phyloP scores from a whole-genome alignment of 148 eudicot genomes.

The Chenopodium suecicum region DNA sequence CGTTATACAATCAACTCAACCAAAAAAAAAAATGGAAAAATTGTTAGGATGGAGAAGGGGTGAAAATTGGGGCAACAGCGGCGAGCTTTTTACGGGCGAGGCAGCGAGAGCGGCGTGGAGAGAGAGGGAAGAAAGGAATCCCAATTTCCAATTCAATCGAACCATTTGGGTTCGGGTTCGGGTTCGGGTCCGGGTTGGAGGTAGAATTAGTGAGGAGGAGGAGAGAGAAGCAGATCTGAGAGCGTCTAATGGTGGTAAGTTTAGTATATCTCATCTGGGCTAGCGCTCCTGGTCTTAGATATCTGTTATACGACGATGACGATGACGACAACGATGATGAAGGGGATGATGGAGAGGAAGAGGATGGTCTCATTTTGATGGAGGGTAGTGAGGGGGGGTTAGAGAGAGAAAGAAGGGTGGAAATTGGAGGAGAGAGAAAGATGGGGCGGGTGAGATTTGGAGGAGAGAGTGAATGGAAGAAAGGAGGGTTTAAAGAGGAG shows the following conservation, averaged over 20 bases:
- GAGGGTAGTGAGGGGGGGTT: neutral
- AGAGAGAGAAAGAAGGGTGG: neutral
- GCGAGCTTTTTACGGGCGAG: conserved; percentile 23
- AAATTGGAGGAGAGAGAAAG: neutral
- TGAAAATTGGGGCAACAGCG: conserved; percentile 22
- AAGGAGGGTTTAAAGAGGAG: neutral
- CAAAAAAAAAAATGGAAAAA: neutral
- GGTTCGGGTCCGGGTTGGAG: neutral
- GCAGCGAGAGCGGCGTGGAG: conserved; percentile 14
- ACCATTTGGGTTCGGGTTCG: neutral
- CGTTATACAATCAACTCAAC: neutral
- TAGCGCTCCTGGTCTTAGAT: conserved; percentile 25
- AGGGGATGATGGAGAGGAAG: neutral
- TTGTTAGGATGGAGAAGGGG: conserved; percentile 4
- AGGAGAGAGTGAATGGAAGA: neutral
- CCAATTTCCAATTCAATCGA: neutral
- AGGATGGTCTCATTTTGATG: neutral
- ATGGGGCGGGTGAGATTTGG: neutral
- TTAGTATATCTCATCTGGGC: conserved; percentile 25
- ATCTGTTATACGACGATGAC: conserved; percentile 6
- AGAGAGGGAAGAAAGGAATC: conserved; percentile 15
- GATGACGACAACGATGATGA: neutral
- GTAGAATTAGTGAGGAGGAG: neutral
- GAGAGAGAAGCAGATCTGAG: conserved; percentile 15
- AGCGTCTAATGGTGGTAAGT: neutral